Conservation (phyloP, 2,329 filamentous ascomycete genomes). For the Diaporthe citri region DNA sequence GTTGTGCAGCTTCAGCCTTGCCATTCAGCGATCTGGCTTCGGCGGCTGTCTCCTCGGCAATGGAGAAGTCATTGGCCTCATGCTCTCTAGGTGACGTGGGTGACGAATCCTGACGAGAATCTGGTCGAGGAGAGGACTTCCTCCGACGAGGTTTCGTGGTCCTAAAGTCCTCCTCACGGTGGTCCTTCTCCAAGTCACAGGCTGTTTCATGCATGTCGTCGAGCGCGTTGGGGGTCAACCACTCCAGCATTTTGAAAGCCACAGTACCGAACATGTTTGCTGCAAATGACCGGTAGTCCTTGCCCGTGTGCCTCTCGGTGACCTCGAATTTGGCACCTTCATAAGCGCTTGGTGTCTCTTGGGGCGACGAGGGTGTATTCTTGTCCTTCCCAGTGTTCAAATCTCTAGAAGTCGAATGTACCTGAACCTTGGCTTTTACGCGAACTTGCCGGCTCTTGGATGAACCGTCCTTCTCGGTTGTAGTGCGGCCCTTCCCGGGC, state of each 20-base stretch:
- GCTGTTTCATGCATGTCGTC: conserved; percentile 60
- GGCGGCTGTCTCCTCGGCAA: conserved; percentile 34
- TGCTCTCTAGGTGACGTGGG: conserved; percentile 4
- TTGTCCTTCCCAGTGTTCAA: conserved; percentile 15
- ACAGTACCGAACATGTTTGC: conserved; percentile 75
- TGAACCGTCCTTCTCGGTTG: background rate
- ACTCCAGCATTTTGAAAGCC: conserved; percentile 78
- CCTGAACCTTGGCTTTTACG: conserved; percentile 37
- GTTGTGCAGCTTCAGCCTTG: conserved; percentile 2
- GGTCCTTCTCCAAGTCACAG: conserved; percentile 47
- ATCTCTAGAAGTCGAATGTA: conserved; percentile 29
- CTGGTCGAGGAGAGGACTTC: conserved; percentile 35
- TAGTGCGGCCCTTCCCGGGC: conserved; percentile 39
- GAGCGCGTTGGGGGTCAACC: conserved; percentile 72
- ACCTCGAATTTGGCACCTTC: conserved; percentile 52
- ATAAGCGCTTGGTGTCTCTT: background rate
- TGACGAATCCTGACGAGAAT: background rate
- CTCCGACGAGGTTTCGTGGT: conserved; percentile 30
- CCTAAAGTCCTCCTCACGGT: conserved; percentile 44
- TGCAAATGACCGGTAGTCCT: conserved; percentile 71
- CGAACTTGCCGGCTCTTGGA: conserved; percentile 26
- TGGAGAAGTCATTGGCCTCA: conserved; percentile 28
- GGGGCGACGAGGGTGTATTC: conserved; percentile 1
- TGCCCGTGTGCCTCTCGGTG: conserved; percentile 61
- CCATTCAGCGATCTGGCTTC: background rate